Evolutionary conservation across 805 yeast species (phyloP).

Genomic region (Saccharomyces mikatae): DNA sequence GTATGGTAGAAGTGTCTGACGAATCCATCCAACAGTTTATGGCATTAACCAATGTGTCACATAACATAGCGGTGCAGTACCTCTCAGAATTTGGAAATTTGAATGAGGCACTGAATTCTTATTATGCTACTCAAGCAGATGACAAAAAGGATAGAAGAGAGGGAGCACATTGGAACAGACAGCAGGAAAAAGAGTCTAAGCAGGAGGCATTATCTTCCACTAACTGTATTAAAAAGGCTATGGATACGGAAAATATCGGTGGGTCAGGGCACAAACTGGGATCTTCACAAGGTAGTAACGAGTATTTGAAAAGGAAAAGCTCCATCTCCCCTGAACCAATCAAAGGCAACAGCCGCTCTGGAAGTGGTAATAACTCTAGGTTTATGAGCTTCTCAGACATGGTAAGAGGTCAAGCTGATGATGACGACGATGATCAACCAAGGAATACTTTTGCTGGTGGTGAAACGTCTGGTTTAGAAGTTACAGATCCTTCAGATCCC

Average conservation of each 20-base stretch:
- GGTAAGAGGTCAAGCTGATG: constrained; percentile 30
- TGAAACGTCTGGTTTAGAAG: constrained; percentile 70
- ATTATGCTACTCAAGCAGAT: constrained; percentile 16
- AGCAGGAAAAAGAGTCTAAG: not conserved
- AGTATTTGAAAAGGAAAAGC: not conserved
- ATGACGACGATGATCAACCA: constrained; percentile 46
- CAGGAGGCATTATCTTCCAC: not conserved
- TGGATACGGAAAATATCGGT: not conserved
- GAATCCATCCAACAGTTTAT: constrained; percentile 30
- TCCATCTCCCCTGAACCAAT: not conserved
- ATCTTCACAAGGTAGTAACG: not conserved
- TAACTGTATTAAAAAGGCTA: not conserved
- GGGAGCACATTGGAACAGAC: constrained; percentile 1
- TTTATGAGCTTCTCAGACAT: constrained; percentile 36
- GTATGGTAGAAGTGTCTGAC: constrained; percentile 15
- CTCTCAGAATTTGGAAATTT: constrained; percentile 27
- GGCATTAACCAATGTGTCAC: constrained; percentile 33
- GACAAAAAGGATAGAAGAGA: constrained; percentile 5
- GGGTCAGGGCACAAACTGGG: not conserved
- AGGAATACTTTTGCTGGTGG: constrained; percentile 59
- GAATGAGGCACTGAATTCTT: constrained; percentile 25
- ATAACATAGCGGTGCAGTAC: constrained; percentile 33
- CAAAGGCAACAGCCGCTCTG: constrained; percentile 1
- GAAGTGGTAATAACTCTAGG: constrained; percentile 15
- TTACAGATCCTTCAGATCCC: constrained; percentile 57